phyloP scores from a whole-genome alignment of 2,329 filamentous ascomycete genomes.

The Penicillium rolfsii region DNA sequence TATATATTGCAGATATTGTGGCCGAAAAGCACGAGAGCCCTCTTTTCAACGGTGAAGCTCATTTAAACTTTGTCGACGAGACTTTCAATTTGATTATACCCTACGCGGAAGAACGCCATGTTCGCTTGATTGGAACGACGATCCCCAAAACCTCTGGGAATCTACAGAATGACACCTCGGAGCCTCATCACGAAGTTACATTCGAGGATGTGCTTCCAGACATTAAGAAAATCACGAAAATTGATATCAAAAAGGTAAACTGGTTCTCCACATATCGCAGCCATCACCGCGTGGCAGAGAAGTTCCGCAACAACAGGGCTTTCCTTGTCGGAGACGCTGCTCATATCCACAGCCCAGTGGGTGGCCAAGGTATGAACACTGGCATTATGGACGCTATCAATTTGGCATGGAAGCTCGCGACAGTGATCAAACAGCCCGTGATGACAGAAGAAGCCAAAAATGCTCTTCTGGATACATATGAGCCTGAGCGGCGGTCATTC shows the following conservation, averaged over 20 bases:
- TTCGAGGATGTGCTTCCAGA: constrained; percentile 37
- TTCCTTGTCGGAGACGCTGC: constrained; percentile 62
- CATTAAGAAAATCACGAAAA: constrained; percentile 26
- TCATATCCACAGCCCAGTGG: constrained; percentile 60
- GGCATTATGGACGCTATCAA: constrained; percentile 60
- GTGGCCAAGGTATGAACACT: constrained; percentile 63
- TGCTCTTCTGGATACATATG: constrained; percentile 53
- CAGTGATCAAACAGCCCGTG: constrained; percentile 42
- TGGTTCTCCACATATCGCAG: constrained; percentile 53
- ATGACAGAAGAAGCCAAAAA: constrained; percentile 38
- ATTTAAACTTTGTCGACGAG: constrained; percentile 38
- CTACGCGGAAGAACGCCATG: constrained; percentile 28
- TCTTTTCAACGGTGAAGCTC: constrained; percentile 36
- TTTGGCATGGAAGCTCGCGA: constrained; percentile 59
- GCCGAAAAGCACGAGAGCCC: constrained; percentile 30
- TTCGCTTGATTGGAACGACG: constrained; percentile 34
- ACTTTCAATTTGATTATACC: constrained; percentile 44
- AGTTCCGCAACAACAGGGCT: constrained; percentile 53
- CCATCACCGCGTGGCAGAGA: constrained; percentile 48
- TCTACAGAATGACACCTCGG: constrained; percentile 18
- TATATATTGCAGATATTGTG: constrained; percentile 51
- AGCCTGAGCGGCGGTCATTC: constrained; percentile 53
- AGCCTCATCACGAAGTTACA: constrained; percentile 28
- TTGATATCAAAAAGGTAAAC: constrained; percentile 36
- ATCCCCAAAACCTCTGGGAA: constrained; percentile 3